phyloP scores from a whole-genome alignment of 352 stramenopile genomes.

The Blastocystis sp. region DNA sequence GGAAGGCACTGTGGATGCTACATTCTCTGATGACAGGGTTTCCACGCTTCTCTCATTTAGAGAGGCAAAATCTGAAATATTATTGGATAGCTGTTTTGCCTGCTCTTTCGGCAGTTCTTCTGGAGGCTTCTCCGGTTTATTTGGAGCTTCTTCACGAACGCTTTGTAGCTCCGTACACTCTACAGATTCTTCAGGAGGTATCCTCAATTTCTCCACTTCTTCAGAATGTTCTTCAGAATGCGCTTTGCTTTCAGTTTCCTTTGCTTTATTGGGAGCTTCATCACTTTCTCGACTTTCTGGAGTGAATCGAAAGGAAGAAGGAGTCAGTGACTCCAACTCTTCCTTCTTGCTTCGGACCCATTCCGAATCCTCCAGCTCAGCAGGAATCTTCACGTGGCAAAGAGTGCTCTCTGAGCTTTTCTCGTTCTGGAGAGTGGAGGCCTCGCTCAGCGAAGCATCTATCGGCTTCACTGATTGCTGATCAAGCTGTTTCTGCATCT shows the following conservation, averaged over 20 bases:
- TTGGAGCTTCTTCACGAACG: too few species aligned
- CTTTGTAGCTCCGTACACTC: too few species aligned
- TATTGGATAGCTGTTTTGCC: too few species aligned
- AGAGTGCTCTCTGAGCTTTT: neutral
- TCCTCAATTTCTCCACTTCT: neutral
- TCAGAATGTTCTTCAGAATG: neutral
- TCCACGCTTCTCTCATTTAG: too few species aligned
- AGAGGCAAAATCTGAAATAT: too few species aligned
- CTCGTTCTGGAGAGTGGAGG: neutral
- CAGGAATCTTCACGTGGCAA: neutral
- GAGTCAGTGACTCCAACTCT: neutral
- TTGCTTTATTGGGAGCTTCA: neutral
- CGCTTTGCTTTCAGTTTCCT: neutral
- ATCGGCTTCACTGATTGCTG: neutral
- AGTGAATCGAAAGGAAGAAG: neutral
- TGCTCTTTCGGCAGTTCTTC: too few species aligned
- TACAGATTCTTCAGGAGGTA: too few species aligned
- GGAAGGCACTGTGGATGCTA: too few species aligned
- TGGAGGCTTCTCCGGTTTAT: too few species aligned
- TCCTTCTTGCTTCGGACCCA: neutral
- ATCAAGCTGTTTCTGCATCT: constrained; percentile 41
- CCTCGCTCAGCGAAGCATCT: neutral
- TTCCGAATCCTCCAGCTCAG: neutral
- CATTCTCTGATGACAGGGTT: too few species aligned
- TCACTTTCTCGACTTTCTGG: neutral